Conservation (phyloP, 2,329 filamentous ascomycete genomes). For the Fusarium armeniacum region DNA sequence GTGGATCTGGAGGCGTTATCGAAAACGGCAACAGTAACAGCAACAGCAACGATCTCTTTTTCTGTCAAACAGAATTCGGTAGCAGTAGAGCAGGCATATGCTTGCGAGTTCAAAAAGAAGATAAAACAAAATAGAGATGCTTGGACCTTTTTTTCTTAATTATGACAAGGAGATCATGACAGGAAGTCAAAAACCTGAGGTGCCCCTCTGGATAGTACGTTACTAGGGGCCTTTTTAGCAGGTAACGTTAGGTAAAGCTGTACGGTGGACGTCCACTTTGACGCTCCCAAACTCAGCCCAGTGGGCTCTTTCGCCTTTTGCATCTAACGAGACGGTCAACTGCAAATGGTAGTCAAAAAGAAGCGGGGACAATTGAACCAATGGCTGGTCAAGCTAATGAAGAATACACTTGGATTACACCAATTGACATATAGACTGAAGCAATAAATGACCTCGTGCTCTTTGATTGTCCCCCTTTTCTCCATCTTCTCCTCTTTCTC, state of each 20-base stretch:
- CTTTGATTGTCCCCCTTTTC: constrained; percentile 16
- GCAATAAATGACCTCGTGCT: constrained; percentile 25
- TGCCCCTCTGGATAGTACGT: constrained; percentile 27
- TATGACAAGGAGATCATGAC: constrained; percentile 38
- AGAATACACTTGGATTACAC: not conserved
- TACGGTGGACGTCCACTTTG: constrained; percentile 38
- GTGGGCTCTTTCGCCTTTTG: constrained; percentile 29
- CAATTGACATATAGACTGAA: constrained; percentile 7
- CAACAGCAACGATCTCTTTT: constrained; percentile 7
- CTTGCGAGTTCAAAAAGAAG: not conserved
- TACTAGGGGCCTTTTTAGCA: constrained; percentile 4
- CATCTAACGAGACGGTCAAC: constrained; percentile 39
- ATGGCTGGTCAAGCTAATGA: constrained; percentile 10
- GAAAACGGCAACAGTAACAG: constrained; percentile 23
- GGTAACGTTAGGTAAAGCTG: constrained; percentile 8
- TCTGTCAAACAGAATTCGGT: not conserved
- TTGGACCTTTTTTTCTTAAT: constrained; percentile 20
- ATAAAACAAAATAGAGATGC: constrained; percentile 10
- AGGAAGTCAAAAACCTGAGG: constrained; percentile 30
- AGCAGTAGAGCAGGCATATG: not conserved
- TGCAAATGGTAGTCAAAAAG: constrained; percentile 32
- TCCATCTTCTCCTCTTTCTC: constrained; percentile 26
- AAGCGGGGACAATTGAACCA: constrained; percentile 32
- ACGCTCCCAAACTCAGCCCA: constrained; percentile 26
- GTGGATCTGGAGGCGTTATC: constrained; percentile 33